Evolutionary conservation across 768 basidiomycete species (phyloP).

Genomic region (Psilocybe subaeruginosa): DNA sequence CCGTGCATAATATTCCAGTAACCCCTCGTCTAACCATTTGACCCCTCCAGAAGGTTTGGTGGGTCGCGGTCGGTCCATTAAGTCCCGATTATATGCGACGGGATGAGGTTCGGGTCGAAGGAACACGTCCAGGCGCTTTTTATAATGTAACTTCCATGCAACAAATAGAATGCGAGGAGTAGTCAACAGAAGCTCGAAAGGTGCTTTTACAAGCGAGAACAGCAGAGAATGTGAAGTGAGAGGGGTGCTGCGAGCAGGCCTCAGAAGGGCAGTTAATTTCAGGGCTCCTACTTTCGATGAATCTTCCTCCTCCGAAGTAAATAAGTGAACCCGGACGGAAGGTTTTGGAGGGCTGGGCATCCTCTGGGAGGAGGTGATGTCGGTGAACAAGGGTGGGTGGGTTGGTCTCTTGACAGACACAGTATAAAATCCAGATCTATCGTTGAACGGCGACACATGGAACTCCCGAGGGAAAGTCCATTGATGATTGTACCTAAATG

Average conservation of each 20-base stretch:
- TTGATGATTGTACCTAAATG: constrained; percentile 55
- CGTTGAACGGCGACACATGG: constrained; percentile 81
- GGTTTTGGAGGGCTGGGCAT: constrained; percentile 26
- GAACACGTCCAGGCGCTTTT: constrained; percentile 57
- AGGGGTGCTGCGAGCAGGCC: constrained; percentile 36
- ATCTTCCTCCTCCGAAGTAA: constrained; percentile 25
- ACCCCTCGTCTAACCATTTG: constrained; percentile 33
- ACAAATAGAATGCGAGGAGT: constrained; percentile 64
- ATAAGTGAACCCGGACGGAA: constrained; percentile 45
- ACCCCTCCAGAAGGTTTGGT: constrained; percentile 32
- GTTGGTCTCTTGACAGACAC: constrained; percentile 55
- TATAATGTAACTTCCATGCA: constrained; percentile 64
- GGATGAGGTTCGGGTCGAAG: constrained; percentile 61
- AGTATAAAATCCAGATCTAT: constrained; percentile 66
- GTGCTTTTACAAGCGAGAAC: constrained; percentile 40
- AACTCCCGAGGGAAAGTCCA: constrained; percentile 73
- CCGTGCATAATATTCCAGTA: constrained; percentile 37
- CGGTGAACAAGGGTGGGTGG: constrained; percentile 30
- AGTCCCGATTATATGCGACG: constrained; percentile 30
- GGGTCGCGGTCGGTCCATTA: constrained; percentile 1
- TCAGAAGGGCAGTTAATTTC: constrained; percentile 58
- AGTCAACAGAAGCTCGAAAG: constrained; percentile 57
- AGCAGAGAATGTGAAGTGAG: constrained; percentile 44
- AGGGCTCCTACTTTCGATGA: constrained; percentile 32
- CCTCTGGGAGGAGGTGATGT: constrained; percentile 8